Base-by-base conservation (phyloP, 768 basidiomycete species). In the Tylopilus rubrobrunneus region DNA sequence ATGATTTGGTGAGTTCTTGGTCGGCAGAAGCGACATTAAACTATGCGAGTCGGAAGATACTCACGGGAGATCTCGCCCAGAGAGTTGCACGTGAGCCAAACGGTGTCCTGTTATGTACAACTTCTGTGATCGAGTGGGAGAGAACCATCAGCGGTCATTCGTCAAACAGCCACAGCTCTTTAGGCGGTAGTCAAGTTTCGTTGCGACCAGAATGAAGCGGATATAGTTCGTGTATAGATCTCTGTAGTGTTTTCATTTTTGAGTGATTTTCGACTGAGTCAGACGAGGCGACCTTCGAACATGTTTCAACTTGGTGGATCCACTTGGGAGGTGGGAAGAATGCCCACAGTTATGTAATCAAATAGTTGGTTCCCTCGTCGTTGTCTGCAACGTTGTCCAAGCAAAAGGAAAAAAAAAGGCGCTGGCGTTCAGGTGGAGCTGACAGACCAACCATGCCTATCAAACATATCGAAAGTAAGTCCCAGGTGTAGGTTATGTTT, bases 401-500 rank as follows among this genome's bases (percentile, higher is more conserved):
- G 17, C 55, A 25, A 28, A 31, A 31, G 2, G 31, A 31, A 31
- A 31, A 31, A 29, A 39, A 14, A 45, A 51, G 23, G 44, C 25
- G 21, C 42, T 53, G 52, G 55, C 25, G 51, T 47, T 44, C 28
- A 28, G 53, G 49, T 48, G 40, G 48, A 59, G 53, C 49, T 37
- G 53, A 57, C 55, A 39, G 52, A 53, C 36, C 17, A 47, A 58
- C 61, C 19, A 91, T 92, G 89, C 81, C 89, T 68, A 85, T 91
- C 70, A 91, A 90, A 67, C 82, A 90, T 67, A 76, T 92, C 48
- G 89, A 92, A 76, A 83, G 89, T 91, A 64, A 73, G 86, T 56
- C 25, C 25, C 19, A 19, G 19, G 19, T 19, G 89, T 91, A 64
- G 73, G 86, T 56, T 12, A 40, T 23, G 31, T 31, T 45, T 8